Evolutionary conservation across 148 eudicot genomes (phyloP).

Genomic region (Hydrangea macrophylla): DNA sequence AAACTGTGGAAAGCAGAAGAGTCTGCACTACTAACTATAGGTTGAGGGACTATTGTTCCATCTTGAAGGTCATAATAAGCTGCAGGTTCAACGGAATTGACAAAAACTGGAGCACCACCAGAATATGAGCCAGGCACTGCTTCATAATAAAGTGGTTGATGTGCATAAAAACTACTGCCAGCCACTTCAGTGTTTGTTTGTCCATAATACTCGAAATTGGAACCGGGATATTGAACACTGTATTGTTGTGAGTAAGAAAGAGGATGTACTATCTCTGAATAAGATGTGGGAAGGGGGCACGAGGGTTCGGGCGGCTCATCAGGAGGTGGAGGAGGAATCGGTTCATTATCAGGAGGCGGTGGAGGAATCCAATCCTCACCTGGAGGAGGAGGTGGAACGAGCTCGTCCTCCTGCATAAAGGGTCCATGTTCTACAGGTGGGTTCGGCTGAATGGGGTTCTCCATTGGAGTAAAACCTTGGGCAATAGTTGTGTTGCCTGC

Average conservation of each 20-base stretch:
- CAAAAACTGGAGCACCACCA: constrained; percentile 34
- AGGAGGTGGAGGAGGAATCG: constrained; percentile 93
- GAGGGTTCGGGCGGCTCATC: constrained; percentile 67
- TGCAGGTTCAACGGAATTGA: constrained; percentile 45
- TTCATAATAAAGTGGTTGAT: constrained; percentile 49
- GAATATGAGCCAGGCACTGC: constrained; percentile 33
- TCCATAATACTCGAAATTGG: constrained; percentile 46
- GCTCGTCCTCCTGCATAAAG: constrained; percentile 26
- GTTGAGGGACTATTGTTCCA: constrained; percentile 34
- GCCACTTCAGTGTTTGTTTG: constrained; percentile 29
- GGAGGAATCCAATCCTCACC: constrained; percentile 88
- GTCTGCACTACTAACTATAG: constrained; percentile 29
- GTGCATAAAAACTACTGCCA: constrained; percentile 39
- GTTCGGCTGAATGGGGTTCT: constrained; percentile 29
- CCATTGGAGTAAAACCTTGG: constrained; percentile 15
- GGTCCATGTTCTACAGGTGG: constrained; percentile 22
- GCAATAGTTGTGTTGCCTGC: constrained; percentile 11
- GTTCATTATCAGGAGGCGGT: constrained; percentile 89
- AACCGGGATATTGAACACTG: constrained; percentile 36
- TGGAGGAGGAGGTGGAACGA: constrained; percentile 66
- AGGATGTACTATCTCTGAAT: constrained; percentile 39
- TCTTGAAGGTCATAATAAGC: constrained; percentile 60
- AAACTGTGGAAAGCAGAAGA: constrained; percentile 28
- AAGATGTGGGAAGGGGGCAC: constrained; percentile 41
- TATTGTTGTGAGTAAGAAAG: constrained; percentile 50